Percentiles rank a stretch among this genome's conserved stretches.
These are phyloP conservation scores for Neonectria hederae DNA, from an alignment of 2,329 filamentous ascomycete genomes.

Conservation along the genomic window DNA sequence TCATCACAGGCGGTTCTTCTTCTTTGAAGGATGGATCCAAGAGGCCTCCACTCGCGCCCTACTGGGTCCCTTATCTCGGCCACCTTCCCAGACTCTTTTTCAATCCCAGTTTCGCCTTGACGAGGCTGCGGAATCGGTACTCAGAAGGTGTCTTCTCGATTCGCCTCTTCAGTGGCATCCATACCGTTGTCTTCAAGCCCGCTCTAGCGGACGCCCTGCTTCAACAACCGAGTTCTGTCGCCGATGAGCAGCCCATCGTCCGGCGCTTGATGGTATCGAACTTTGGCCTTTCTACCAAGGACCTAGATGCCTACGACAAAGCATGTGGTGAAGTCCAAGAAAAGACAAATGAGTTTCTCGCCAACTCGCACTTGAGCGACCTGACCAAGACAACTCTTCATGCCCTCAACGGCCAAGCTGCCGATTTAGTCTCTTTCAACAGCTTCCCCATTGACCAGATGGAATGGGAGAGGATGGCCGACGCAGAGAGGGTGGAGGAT, in stretches of 20 bases:
- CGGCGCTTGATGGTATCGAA: constrained; percentile 43
- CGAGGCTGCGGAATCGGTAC: constrained; percentile 44
- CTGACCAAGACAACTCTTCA: constrained; percentile 32
- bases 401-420: constrained; percentile 43
- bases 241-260: constrained; percentile 40
- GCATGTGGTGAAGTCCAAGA: constrained; percentile 42
- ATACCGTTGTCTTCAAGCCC: constrained; percentile 49
- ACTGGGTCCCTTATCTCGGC: constrained; percentile 50
- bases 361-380: constrained; percentile 37
- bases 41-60: constrained; percentile 43
- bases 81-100: constrained; percentile 47
- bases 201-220: constrained; percentile 43
- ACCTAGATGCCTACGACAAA: constrained; percentile 45
- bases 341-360: constrained; percentile 41
- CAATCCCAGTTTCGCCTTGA: constrained; percentile 43
- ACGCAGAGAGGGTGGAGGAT: constrained; percentile 44
- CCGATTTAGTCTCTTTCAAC: constrained; percentile 52
- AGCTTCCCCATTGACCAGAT: constrained; percentile 49
- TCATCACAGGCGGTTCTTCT: constrained; percentile 47
- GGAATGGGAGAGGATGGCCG: constrained; percentile 51
- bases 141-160: constrained; percentile 50
- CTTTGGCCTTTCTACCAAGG: constrained; percentile 46
- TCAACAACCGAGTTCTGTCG: constrained; percentile 40
- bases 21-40: constrained; percentile 45
- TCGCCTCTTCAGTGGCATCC: constrained; percentile 44